These are phyloP conservation scores for Fusarium austroafricanum DNA, from an alignment of 2,329 filamentous ascomycete genomes.

Conservation along the genomic window DNA sequence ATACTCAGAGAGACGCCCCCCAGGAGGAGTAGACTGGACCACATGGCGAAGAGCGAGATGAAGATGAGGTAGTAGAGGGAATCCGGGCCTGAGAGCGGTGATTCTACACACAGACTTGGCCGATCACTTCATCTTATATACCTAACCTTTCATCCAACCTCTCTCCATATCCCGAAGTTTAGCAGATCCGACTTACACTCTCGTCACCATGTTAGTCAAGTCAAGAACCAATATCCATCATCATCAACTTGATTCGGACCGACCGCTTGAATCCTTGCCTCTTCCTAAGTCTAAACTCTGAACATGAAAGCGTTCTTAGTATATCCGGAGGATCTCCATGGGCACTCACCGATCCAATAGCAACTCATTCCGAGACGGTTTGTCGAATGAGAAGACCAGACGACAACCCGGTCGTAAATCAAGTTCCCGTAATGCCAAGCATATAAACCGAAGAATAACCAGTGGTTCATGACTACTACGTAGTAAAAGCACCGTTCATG, in stretches of 20 bases:
- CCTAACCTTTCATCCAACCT: neutral
- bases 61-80: neutral
- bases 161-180: constrained; percentile 1
- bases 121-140: constrained; percentile 13
- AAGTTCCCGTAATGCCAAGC: constrained; percentile 6
- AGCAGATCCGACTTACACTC: neutral
- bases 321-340: neutral
- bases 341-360: constrained; percentile 4
- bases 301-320: neutral
- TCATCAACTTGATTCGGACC: constrained; percentile 26
- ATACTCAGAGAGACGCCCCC: constrained; percentile 26
- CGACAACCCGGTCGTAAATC: neutral
- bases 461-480: neutral
- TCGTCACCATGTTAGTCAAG: constrained; percentile 7
- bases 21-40: constrained; percentile 28
- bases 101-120: neutral
- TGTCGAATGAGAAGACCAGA: neutral
- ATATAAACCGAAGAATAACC: neutral
- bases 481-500: neutral
- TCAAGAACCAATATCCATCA: constrained; percentile 4
- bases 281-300: constrained; percentile 2
- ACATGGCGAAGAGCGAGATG: constrained; percentile 8
- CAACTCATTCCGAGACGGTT: neutral
- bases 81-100: constrained; percentile 6
- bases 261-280: constrained; percentile 13